phyloP scores from a whole-genome alignment of 805 yeast species.

The Candida qinlingensis region DNA sequence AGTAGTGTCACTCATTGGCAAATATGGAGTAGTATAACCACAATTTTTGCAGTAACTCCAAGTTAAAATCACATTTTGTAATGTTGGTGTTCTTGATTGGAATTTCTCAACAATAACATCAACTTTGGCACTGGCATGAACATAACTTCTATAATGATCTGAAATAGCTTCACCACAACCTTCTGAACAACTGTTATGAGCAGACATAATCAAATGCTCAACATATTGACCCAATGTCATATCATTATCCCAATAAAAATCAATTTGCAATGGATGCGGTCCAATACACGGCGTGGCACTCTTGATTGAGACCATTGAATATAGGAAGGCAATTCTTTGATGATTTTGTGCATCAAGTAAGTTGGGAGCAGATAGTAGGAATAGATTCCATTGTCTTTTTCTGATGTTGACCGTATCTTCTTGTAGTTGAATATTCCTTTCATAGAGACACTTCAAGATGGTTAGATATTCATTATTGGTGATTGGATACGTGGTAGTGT shows the following conservation, averaged over 20 bases:
- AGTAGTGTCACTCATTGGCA: slow-evolving; percentile 79
- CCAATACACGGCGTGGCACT: slow-evolving; percentile 92
- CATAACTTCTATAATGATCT: slow-evolving; percentile 83
- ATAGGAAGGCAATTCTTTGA: slow-evolving; percentile 72
- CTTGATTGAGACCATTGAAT: slow-evolving; percentile 75
- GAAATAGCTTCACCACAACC: slow-evolving; percentile 68
- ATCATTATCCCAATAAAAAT: slow-evolving; percentile 87
- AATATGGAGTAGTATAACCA: slow-evolving; percentile 64
- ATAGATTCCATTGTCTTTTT: slow-evolving; percentile 64
- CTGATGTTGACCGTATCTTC: slow-evolving; percentile 28
- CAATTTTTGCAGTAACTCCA: slow-evolving; percentile 92
- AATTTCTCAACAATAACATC: slow-evolving; percentile 68
- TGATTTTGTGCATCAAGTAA: slow-evolving; percentile 67
- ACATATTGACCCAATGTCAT: slow-evolving; percentile 84
- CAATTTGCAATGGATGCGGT: slow-evolving; percentile 78
- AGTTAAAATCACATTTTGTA: slow-evolving; percentile 66
- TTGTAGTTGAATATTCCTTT: slow-evolving; percentile 27
- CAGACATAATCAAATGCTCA: slow-evolving; percentile 71
- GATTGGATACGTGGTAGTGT: slow-evolving; percentile 3
- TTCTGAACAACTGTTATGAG: slow-evolving; percentile 64
- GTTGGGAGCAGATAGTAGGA: slow-evolving; percentile 45
- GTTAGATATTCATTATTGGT: slow-evolving; percentile 27
- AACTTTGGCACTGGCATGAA: slow-evolving; percentile 79
- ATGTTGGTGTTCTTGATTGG: slow-evolving; percentile 50
- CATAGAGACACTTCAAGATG: slow-evolving; percentile 28